phyloP scores from a whole-genome alignment of 2,329 filamentous ascomycete species.

The Aspergillus sp. region DNA sequence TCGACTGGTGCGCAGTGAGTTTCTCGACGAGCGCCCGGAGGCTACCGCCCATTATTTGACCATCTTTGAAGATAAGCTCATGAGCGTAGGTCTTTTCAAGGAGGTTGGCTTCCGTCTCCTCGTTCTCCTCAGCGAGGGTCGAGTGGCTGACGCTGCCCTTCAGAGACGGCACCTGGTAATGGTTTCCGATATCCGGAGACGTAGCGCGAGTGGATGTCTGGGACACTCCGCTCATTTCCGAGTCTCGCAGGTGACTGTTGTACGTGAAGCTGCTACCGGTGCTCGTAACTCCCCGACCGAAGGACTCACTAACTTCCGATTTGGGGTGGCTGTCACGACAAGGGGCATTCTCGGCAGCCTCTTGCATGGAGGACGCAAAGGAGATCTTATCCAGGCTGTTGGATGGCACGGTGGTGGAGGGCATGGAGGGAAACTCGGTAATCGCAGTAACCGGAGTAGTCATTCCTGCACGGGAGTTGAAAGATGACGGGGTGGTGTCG shows the following conservation, averaged over 20 bases:
- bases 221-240: slow-evolving; percentile 76
- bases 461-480: slow-evolving; percentile 42
- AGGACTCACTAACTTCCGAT: slow-evolving; percentile 31
- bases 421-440: slow-evolving; percentile 27
- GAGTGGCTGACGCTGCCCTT: slow-evolving; percentile 68
- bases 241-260: slow-evolving; percentile 69
- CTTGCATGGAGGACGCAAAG: slow-evolving; percentile 25
- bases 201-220: slow-evolving; percentile 84
- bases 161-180: slow-evolving; percentile 59
- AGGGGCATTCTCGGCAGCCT: slow-evolving; percentile 24
- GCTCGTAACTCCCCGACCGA: slow-evolving; percentile 70
- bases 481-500: slow-evolving; percentile 41
- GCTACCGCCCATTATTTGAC: slow-evolving; percentile 89
- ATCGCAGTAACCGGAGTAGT: slow-evolving; percentile 29
- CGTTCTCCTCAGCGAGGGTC: slow-evolving; percentile 68
- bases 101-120: slow-evolving; percentile 79
- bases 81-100: slow-evolving; percentile 90
- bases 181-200: slow-evolving; percentile 68
- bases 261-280: slow-evolving; percentile 77
- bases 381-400: slow-evolving; percentile 27
- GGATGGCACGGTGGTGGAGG: slow-evolving; percentile 27
- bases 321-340: slow-evolving; percentile 39
- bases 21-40: slow-evolving; percentile 90
- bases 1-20: slow-evolving; percentile 87
- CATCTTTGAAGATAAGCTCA: slow-evolving; percentile 92